Evolutionary conservation across 331 rosid species (phyloP), one percentile per base, ranked within the genome.

Genomic region (Malus hybrid): DNA sequence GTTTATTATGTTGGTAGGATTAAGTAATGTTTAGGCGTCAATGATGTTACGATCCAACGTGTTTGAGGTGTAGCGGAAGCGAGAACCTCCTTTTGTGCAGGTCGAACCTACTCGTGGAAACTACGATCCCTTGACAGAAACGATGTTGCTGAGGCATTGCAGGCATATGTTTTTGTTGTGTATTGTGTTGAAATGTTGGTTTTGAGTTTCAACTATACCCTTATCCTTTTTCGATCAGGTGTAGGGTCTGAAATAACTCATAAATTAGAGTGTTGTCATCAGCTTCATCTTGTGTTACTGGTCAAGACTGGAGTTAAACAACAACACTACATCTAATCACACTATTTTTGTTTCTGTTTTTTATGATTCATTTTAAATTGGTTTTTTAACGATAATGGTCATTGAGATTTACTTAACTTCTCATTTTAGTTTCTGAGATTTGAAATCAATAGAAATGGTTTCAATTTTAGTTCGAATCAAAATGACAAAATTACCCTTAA

Each of bases 21-120:
- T 39, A 39, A 39, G 4, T 0, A n/a, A 4, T 22, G 46, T 2
- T 13, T 2, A 7, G 10, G 2, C 7, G 46, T 84, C 79, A 0
- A 81, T 74, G 84, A 78, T 80, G 85, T 67, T 75, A 27, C 91
- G 81, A 80, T 78, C 76, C 86, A 88, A 85, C 89, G 67, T 85
- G 90, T 54, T 50, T 32, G 85, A 81, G 91, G 79, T 8, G 76
- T 71, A 76, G 78, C 28, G 33, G 77, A 70, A 16, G 84, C 79
- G 65, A 76, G 86, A 5, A 74, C 86, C 86, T 78, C 70, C 10
- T 70, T 68, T 67, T 18, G 42, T 18, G 55, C 73, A 74, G 87
- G 81, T 73, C 27, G 88, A 88, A 86, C 82, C 88, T 72, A 71
- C 86, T 82, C 70, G 87, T 83, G 75, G 65, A 83, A 73, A 7